These are phyloP conservation scores for Penicillium sp. DNA, from an alignment of 2,329 filamentous ascomycete species.

Conservation along the genomic window DNA sequence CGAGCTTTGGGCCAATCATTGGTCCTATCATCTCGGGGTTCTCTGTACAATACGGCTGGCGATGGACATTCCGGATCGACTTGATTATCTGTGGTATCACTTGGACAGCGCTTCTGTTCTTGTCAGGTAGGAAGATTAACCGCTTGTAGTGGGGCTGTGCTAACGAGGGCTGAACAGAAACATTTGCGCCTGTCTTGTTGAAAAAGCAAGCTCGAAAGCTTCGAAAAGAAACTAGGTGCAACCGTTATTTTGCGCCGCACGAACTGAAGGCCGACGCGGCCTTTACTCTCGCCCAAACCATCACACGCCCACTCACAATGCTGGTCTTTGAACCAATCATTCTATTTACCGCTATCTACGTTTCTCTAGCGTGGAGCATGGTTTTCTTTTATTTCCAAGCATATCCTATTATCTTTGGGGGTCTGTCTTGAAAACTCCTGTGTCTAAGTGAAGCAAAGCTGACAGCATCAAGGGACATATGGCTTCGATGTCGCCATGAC, in stretches of 20 bases:
- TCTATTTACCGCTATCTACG: constrained; percentile 67
- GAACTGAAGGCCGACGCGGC: constrained; percentile 56
- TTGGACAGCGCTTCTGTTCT: constrained; percentile 60
- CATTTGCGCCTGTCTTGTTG: constrained; percentile 61
- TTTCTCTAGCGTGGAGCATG: constrained; percentile 69
- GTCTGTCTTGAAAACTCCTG: constrained; percentile 9
- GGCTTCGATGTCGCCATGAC: constrained; percentile 63
- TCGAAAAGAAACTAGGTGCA: constrained; percentile 56
- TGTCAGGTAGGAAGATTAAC: constrained; percentile 47
- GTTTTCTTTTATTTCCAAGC: constrained; percentile 77
- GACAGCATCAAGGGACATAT: constrained; percentile 53
- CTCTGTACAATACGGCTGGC: constrained; percentile 44
- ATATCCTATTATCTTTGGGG: constrained; percentile 69
- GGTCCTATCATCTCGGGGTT: constrained; percentile 51
- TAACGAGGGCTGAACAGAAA: constrained; percentile 46
- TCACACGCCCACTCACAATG: constrained; percentile 74
- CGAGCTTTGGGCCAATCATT: constrained; percentile 44
- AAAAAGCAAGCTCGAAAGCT: constrained; percentile 58
- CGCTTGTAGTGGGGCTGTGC: neutral
- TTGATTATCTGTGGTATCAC: constrained; percentile 65
- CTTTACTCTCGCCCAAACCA: constrained; percentile 50
- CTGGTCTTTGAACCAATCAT: constrained; percentile 72
- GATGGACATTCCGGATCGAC: constrained; percentile 58
- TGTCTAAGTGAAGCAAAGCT: neutral
- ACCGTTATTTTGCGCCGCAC: constrained; percentile 57